Base-by-base conservation (phyloP, 2,329 filamentous ascomycete genomes). In the Aspergillus alliaceus region DNA sequence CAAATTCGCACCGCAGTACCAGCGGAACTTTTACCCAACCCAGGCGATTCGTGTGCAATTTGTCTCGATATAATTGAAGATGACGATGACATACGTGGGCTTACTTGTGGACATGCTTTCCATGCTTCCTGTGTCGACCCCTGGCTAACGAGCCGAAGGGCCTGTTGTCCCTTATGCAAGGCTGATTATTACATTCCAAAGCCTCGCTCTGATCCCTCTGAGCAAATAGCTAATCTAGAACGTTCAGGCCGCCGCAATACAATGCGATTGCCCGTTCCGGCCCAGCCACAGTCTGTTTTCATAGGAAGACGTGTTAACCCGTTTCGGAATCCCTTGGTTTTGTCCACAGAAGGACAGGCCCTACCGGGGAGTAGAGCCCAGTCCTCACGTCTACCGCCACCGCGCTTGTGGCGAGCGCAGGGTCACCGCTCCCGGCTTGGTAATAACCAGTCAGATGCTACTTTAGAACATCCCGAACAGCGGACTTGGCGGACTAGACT, bases 101-200 rank as follows among this genome's bases (percentile, higher is more conserved):
- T 99, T 59, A 92, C 91, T 4, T 99, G 95, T 69, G 95, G 95
- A n/a, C 95, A 99, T 75, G 93, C 93, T 53, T 99, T 98, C 84
- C 95, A 99, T 73, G 93, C 92, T 51, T 90, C 89, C 37, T 99
- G 95, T 71, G 86, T 99, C 49, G 95, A 99, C 67, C 95, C 95
- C 11, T 99, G 95, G 95, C 79, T 99, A 62, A 99, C 95, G 9
- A 93, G 90, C 70, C 86, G 95, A 61, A 88, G 93, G 64, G 95
- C 95, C 25, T 98, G 93, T 79, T 99, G 95, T 73, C 95, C 95
- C 6, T 86, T 99, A 6, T 99, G 95, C 82, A 99, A 99, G 78
- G 91, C 93, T 39, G 95, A 99, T 71, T 99, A 98, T 75, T 98
- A 96, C 74, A 88, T 91, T 2, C 93, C 95, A 0, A 98, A 98